Conservation (phyloP, 306 rosid species). For the Gynostemma pentaphyllum region DNA sequence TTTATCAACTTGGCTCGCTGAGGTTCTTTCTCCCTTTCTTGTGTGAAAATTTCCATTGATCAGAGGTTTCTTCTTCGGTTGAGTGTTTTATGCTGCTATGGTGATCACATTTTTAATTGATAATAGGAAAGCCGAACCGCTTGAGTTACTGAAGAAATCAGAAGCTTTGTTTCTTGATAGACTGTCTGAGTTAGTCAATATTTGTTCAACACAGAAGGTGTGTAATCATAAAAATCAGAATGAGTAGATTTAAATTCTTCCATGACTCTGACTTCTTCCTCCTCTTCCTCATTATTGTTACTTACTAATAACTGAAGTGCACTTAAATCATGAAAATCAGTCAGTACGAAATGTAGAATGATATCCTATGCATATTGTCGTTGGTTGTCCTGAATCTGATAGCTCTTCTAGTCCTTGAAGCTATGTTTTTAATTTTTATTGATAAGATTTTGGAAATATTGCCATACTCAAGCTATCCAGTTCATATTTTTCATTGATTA, state of each 20-base stretch:
- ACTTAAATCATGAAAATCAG: no score
- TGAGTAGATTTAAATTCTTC: no score
- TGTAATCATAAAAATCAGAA: not conserved
- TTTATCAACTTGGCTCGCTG: slow-evolving; percentile 56
- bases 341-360: no score
- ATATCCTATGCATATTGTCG: no score
- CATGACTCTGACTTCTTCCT: no score
- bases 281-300: not conserved
- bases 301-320: no score
- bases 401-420: no score
- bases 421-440: no score
- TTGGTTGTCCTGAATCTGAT: no score
- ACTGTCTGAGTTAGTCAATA: slow-evolving; percentile 38
- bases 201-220: slow-evolving; percentile 37
- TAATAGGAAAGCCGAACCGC: slow-evolving; percentile 68
- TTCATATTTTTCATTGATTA: no score
- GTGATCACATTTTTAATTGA: slow-evolving; percentile 5
- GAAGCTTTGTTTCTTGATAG: slow-evolving; percentile 46
- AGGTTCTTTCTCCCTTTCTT: slow-evolving; percentile 33
- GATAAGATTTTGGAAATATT: no score
- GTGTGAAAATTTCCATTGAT: slow-evolving; percentile 1
- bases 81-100: not conserved
- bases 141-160: slow-evolving; percentile 61
- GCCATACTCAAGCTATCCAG: no score
- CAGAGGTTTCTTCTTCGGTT: not conserved